Evolutionary conservation across 108 stramenopile genomes (phyloP).

Genomic region (Epithemia pelagica): DNA sequence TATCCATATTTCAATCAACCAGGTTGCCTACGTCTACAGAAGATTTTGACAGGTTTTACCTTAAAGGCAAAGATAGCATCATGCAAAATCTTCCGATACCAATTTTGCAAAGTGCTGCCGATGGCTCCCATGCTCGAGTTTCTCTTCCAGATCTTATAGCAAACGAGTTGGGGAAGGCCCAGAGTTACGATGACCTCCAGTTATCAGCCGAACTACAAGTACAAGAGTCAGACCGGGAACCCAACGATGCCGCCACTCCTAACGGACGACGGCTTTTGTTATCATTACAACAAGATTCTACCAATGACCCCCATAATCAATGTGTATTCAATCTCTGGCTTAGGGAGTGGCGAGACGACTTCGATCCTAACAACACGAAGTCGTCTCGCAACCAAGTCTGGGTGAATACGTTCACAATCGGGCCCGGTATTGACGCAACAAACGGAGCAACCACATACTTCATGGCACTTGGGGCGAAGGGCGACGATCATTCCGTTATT

Average conservation of each 20-base stretch:
- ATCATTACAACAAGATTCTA: background rate
- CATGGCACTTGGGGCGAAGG: background rate
- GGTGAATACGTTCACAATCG: background rate
- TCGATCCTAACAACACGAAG: background rate
- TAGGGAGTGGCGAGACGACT: background rate
- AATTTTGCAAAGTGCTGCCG: background rate
- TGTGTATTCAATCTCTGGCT: background rate
- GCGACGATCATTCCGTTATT: background rate
- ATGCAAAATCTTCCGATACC: background rate
- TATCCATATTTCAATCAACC: background rate
- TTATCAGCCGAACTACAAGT: background rate
- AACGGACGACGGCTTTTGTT: background rate
- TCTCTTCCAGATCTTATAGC: background rate
- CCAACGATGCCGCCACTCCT: background rate
- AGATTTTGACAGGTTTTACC: background rate
- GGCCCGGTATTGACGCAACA: no score
- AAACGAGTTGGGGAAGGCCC: background rate
- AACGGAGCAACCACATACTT: background rate
- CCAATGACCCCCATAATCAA: no score
- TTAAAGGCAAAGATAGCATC: background rate
- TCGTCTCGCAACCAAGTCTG: background rate
- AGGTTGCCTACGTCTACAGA: background rate
- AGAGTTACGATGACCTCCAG: background rate
- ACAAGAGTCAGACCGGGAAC: background rate
- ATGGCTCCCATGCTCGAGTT: background rate